Percentiles rank a stretch among this genome's conserved stretches.
Evolutionary conservation across 495 filamentous ascomycete genomes (phyloP).

Genomic region (Aspergillus nanangensis): DNA sequence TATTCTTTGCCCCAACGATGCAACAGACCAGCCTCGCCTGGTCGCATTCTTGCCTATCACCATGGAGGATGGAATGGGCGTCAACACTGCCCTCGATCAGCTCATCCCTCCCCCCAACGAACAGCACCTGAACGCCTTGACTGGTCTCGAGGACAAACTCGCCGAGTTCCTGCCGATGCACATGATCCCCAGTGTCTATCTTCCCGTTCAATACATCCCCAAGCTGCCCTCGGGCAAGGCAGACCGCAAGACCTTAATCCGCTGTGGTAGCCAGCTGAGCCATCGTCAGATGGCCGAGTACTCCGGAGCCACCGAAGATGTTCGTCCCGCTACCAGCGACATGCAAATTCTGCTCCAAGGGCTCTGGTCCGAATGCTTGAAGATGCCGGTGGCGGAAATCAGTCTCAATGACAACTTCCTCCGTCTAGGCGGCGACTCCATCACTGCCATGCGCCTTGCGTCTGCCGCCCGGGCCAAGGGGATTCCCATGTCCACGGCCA

Average conservation of each 20-base stretch:
- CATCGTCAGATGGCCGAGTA: conserved; percentile 11
- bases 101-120: not conserved
- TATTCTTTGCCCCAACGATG: conserved; percentile 8
- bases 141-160: conserved; percentile 3
- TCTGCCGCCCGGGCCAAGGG: conserved; percentile 21
- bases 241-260: conserved; percentile 8
- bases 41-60: conserved; percentile 8
- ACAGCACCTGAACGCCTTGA: not conserved
- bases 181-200: conserved; percentile 7
- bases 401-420: conserved; percentile 37
- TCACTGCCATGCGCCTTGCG: conserved; percentile 51
- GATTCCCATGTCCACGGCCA: conserved; percentile 20
- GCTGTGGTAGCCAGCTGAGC: conserved; percentile 5
- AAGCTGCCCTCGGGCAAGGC: conserved; percentile 8
- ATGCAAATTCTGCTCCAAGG: conserved; percentile 9
- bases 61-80: not conserved
- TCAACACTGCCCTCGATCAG: not conserved
- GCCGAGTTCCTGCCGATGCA: conserved; percentile 7
- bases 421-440: conserved; percentile 53
- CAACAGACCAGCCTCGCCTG: conserved; percentile 9
- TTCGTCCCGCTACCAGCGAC: conserved; percentile 4
- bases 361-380: conserved; percentile 17
- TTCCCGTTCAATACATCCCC: conserved; percentile 5
- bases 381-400: conserved; percentile 13
- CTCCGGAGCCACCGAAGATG: conserved; percentile 5